Percentiles rank a stretch among this genome's conserved stretches.
These are phyloP conservation scores for Acorus calamus DNA, from an alignment of 106 monocot species.

Conservation along the genomic window DNA sequence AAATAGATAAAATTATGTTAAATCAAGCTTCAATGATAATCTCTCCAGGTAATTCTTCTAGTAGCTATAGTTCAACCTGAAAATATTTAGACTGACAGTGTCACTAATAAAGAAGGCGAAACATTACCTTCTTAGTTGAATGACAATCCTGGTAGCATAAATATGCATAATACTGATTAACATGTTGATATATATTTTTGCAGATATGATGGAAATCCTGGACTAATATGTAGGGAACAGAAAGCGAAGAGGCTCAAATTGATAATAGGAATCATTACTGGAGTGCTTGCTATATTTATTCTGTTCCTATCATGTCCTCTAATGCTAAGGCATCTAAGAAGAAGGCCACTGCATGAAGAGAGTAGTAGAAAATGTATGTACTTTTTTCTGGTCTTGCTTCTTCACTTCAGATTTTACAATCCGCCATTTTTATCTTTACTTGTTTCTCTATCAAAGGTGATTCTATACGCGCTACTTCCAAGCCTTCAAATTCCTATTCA, in stretches of 20 bases:
- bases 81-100: too few relatives aligned
- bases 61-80: too few relatives aligned
- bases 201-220: conserved; percentile 26
- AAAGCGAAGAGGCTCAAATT: conserved; percentile 3
- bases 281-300: conserved; percentile 4
- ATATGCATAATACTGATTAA: too few relatives aligned
- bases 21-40: too few relatives aligned
- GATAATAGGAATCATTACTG: conserved; percentile 6
- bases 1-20: too few relatives aligned
- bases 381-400: background rate
- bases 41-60: too few relatives aligned
- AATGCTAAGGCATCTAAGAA: conserved; percentile 4
- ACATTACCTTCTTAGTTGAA: too few relatives aligned
- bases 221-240: conserved; percentile 1
- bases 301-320: conserved; percentile 15
- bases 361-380: conserved; percentile 12
- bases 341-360: conserved; percentile 2
- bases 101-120: too few relatives aligned
- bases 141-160: too few relatives aligned
- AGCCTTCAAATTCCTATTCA: conserved; percentile 17
- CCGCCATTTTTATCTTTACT: too few relatives aligned
- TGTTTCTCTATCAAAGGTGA: conserved; percentile 3
- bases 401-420: too few relatives aligned
- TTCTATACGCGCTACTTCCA: conserved; percentile 23
- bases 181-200: background rate